Evolutionary conservation across 768 basidiomycete species (phyloP), one percentile per base, ranked within the genome.

Genomic region (Boletales sp.): DNA sequence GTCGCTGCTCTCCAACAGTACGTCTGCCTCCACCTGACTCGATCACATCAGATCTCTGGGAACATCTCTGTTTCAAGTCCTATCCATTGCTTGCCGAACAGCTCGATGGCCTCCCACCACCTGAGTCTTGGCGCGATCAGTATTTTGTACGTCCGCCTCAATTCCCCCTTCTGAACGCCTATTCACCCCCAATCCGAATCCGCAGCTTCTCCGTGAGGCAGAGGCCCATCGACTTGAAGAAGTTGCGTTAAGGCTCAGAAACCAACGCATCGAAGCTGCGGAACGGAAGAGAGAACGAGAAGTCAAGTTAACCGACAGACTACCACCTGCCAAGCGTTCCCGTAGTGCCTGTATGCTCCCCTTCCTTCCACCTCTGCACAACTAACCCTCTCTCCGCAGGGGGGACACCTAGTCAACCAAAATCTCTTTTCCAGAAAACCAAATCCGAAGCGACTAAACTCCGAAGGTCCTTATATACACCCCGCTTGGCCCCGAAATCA

Each of bases 351-450:
- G 85, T 86, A 68, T 65, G 81, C 63, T 2, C 12, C 14, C 12
- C 28, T 40, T 33, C 14, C 30, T 37, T 39, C 32, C 18, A 9
- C 17, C 33, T 35, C 53, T 51, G 44, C 39, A 47, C 36, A 52
- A 53, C 56, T 58, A 50, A 57, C 38, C n/a, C 46, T 30, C 40
- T 30, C 19, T 36, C 30, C 52, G 25, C 15, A 78, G 77, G 79
- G 72, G 66, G 66, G 18, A 53, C 66, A 7, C 9, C 69, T n/a
- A 54, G 49, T 45, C 72, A 70, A 35, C 82, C 85, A 18, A 90
- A 84, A 70, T 76, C 84, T 14, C 71, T 91, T 17, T 84, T 92
- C 57, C 85, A 90, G 72, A 90, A 87, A 70, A 83, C 87, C 7
- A 80, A 80, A 50, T 74, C 73, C 38, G 86, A 90, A 58, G 83